A percentile compares a stretch with the other conserved stretches of the same genome.
Conservation (phyloP, 2,329 filamentous ascomycete genomes). For the Chalaropsis thielavioides region DNA sequence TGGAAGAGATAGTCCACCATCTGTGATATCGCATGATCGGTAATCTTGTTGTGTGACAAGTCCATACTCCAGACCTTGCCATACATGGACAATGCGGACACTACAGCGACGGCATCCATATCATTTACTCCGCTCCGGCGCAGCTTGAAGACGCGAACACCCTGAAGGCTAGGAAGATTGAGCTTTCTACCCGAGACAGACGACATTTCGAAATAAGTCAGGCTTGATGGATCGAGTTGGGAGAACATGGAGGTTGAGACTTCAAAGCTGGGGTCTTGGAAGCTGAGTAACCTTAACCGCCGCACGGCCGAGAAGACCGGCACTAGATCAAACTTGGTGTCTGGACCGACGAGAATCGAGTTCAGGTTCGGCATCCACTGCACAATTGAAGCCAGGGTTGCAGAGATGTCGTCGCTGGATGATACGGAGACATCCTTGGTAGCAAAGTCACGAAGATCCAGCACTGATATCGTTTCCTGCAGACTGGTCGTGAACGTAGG, state of each 20-base stretch:
- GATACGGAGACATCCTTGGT: slow-evolving; percentile 7
- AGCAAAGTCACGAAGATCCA: slow-evolving; percentile 11
- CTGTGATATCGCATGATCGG: slow-evolving; percentile 26
- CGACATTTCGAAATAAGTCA: slow-evolving; percentile 32
- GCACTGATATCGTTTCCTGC: slow-evolving; percentile 10
- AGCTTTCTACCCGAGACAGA: slow-evolving; percentile 38
- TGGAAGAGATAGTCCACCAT: slow-evolving; percentile 5
- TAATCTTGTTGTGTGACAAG: slow-evolving; percentile 37
- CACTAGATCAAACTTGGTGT: slow-evolving; percentile 8
- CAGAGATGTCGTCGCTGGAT: not conserved
- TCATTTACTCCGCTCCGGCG: slow-evolving; percentile 35
- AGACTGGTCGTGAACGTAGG: not conserved
- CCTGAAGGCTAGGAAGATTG: slow-evolving; percentile 30
- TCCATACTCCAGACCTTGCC: slow-evolving; percentile 43
- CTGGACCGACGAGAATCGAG: slow-evolving; percentile 3
- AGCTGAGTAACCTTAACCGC: slow-evolving; percentile 1
- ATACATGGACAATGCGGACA: slow-evolving; percentile 21
- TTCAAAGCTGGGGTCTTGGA: not conserved
- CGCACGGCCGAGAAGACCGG: slow-evolving; percentile 5
- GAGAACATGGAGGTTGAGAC: slow-evolving; percentile 24
- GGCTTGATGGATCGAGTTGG: slow-evolving; percentile 24
- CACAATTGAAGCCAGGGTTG: slow-evolving; percentile 4
- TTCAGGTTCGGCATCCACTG: slow-evolving; percentile 11
- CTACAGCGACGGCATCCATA: slow-evolving; percentile 23
- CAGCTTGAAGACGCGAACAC: slow-evolving; percentile 39